These are phyloP conservation scores for Taxawa tesnikishii DNA, from an alignment of 2,329 filamentous ascomycete species.

Conservation along the genomic window DNA sequence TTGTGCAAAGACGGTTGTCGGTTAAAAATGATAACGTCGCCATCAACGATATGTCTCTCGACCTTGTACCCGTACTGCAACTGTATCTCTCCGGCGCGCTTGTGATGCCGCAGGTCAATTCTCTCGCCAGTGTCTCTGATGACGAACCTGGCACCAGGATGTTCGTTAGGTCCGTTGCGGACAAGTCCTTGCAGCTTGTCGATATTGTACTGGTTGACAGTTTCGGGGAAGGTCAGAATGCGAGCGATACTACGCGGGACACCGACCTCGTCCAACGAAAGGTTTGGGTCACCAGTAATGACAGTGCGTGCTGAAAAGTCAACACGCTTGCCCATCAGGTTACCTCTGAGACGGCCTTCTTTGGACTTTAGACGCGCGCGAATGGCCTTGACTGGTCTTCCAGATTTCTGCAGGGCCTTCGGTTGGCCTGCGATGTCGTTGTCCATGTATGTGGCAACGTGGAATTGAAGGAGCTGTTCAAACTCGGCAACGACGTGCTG, in stretches of 20 bases:
- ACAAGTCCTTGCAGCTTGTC: constrained; percentile 81
- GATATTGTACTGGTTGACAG: constrained; percentile 96
- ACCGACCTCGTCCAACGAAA: constrained; percentile 93
- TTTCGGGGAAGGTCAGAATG: constrained; percentile 91
- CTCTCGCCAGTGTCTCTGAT: constrained; percentile 86
- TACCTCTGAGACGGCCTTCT: constrained; percentile 92
- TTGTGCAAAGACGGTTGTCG: constrained; percentile 98
- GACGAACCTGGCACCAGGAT: constrained; percentile 93
- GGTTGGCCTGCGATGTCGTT: constrained; percentile 96
- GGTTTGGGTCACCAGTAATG: constrained; percentile 95
- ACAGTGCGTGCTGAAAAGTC: constrained; percentile 99
- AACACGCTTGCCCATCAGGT: constrained; percentile 99
- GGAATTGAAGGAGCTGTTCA: constrained; percentile 85
- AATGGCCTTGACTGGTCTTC: constrained; percentile 91
- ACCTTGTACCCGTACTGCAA: constrained; percentile 98
- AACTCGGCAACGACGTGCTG: constrained; percentile 87
- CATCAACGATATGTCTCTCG: constrained; percentile 88
- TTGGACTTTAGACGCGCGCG: constrained; percentile 97
- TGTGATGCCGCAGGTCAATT: constrained; percentile 89
- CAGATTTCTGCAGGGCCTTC: constrained; percentile 91
- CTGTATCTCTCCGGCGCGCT: constrained; percentile 71
- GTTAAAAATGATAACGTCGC: constrained; percentile 98
- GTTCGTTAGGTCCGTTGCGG: constrained; percentile 84
- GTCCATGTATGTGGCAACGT: constrained; percentile 99
- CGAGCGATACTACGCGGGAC: constrained; percentile 88